phyloP scores from a whole-genome alignment of 257 asterid genomes.

The Nicotiana otophora region DNA sequence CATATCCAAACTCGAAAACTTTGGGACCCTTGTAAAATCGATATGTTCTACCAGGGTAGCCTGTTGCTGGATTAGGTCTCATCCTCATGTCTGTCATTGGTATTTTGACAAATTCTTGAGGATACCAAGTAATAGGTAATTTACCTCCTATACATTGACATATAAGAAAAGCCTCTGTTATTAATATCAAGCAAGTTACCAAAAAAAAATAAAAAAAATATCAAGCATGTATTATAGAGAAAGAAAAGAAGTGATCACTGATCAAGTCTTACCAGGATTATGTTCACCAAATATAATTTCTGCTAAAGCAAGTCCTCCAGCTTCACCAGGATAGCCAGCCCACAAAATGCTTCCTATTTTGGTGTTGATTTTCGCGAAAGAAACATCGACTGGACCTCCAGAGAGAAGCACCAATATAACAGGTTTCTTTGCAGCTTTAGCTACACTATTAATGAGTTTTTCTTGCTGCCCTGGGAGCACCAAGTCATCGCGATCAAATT shows the following conservation, averaged over 20 bases:
- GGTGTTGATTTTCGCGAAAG: constrained; percentile 48
- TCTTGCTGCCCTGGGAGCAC: constrained; percentile 75
- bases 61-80: constrained; percentile 55
- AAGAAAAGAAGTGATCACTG: background rate
- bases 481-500: constrained; percentile 48
- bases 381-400: constrained; percentile 72
- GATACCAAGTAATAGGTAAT: constrained; percentile 82
- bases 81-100: constrained; percentile 94
- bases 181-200: background rate
- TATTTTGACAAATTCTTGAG: constrained; percentile 45
- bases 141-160: constrained; percentile 54
- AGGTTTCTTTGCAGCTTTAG: constrained; percentile 56
- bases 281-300: constrained; percentile 67
- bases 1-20: constrained; percentile 65
- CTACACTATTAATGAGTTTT: constrained; percentile 47
- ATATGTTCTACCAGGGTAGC: constrained; percentile 75
- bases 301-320: constrained; percentile 77
- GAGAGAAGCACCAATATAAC: constrained; percentile 59
- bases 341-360: constrained; percentile 71
- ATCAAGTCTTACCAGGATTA: constrained; percentile 55
- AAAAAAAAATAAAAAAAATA: background rate
- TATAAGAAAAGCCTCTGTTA: background rate
- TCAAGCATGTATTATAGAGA: background rate
- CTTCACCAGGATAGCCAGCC: constrained; percentile 92
- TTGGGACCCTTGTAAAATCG: constrained; percentile 63